phyloP scores from a whole-genome alignment of 192 early-diverging fungal species.

The Pilaira anomala region DNA sequence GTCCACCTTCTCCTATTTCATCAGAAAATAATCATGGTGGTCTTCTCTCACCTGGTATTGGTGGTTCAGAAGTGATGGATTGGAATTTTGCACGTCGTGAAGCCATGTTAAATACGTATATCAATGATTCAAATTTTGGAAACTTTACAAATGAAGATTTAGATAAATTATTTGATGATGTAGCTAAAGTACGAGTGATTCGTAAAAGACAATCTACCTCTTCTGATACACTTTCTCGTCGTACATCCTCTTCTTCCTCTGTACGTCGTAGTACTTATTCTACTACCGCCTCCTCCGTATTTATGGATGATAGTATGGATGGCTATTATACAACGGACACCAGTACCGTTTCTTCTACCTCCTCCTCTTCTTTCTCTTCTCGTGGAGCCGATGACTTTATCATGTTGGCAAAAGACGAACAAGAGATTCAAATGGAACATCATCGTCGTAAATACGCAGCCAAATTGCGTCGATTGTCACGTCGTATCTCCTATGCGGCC shows the following conservation, averaged over 20 bases:
- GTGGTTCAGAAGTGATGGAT: constrained; percentile 54
- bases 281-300: constrained; percentile 7
- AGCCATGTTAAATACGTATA: constrained; percentile 50
- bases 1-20: constrained; percentile 14
- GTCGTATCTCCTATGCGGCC: constrained; percentile 18
- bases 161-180: constrained; percentile 55
- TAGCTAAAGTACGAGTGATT: constrained; percentile 46
- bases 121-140: constrained; percentile 43
- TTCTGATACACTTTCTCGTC: constrained; percentile 17
- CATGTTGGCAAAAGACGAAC: constrained; percentile 45
- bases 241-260: constrained; percentile 18
- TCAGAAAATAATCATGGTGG: background rate
- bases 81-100: constrained; percentile 78
- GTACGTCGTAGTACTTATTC: constrained; percentile 17
- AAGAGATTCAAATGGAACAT: constrained; percentile 45
- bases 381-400: constrained; percentile 27
- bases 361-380: background rate
- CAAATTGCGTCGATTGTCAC: constrained; percentile 37
- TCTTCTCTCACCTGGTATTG: background rate
- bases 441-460: constrained; percentile 53
- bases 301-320: constrained; percentile 9
- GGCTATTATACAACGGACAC: constrained; percentile 14
- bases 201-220: constrained; percentile 22
- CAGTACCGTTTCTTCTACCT: constrained; percentile 4
- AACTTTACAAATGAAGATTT: constrained; percentile 53